These are phyloP conservation scores for Nannochloropsis limnetica DNA, from an alignment of 352 stramenopile species.

Conservation along the genomic window DNA sequence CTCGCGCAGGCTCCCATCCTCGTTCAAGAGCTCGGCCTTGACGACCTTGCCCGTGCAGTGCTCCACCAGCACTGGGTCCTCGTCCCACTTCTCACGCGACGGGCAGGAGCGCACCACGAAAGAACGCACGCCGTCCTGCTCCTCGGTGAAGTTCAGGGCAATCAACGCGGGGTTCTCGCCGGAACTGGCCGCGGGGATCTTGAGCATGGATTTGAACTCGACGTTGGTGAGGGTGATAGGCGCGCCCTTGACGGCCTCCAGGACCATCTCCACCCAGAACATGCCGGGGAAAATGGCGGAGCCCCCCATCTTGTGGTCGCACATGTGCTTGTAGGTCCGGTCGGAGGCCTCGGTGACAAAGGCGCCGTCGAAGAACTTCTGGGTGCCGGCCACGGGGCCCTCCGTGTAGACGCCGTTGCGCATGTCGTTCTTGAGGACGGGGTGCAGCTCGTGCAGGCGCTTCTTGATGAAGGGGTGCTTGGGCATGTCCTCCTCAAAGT, in stretches of 20 bases:
- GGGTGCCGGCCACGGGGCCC: not conserved
- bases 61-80: slow-evolving; percentile 19
- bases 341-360: slow-evolving; percentile 13
- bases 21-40: slow-evolving; percentile 3
- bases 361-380: slow-evolving; percentile 22
- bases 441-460: slow-evolving; percentile 12
- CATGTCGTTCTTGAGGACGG: slow-evolving; percentile 22
- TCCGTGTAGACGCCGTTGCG: slow-evolving; percentile 29
- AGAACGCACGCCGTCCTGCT: not conserved
- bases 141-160: slow-evolving; percentile 23
- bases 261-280: slow-evolving; percentile 30
- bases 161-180: slow-evolving; percentile 12
- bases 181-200: slow-evolving; percentile 17
- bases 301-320: slow-evolving; percentile 4
- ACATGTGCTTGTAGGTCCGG: slow-evolving; percentile 35
- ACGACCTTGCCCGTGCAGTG: slow-evolving; percentile 26
- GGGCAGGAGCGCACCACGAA: slow-evolving; percentile 22
- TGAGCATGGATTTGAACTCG: slow-evolving; percentile 25
- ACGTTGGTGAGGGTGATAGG: slow-evolving; percentile 25
- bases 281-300: not conserved
- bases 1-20: not conserved
- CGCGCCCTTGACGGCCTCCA: slow-evolving; percentile 27
- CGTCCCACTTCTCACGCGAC: slow-evolving; percentile 33
- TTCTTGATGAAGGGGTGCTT: slow-evolving; percentile 33
- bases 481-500: slow-evolving; percentile 13